Base-by-base conservation (phyloP, 257 asterid genomes). In the Capsicum baccatum region DNA sequence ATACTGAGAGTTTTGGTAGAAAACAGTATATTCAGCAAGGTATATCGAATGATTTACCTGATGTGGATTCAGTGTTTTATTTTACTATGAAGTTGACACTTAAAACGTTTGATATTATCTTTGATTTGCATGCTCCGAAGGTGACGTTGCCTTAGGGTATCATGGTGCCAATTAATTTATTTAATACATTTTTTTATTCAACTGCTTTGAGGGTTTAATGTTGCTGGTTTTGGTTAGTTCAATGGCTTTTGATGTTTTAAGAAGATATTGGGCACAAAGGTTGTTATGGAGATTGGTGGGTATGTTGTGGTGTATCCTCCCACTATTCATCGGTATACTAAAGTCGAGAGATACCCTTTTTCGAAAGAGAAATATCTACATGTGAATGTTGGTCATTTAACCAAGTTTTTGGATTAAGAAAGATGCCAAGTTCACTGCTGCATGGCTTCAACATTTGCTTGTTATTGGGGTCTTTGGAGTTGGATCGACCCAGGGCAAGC, bases 191-290 rank as follows among this genome's bases (percentile, higher is more conserved):
- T 79, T 95, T 93, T 73, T 98, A 97, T 83, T 92, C 98, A 0
- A 86, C 99, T 47, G 98, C 98, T 10, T 97, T 86, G 94, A 98
- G 99, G 98, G 95, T 58, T 89, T 97, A 90, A 97, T 97, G 98
- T 95, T 97, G 66, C 98, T 98, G 0, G 97, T 97, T 37, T 95
- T 98, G 3, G 93, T 97, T 76, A 97, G 99, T 86, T 83, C 98
- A 8, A 97, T 97, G 98, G 97, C 99, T 88, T 95, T 98, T 37
- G 99, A 97, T 85, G 89, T 97, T 33, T 87, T 94, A 89, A 97
- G 99, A 81, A 98, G 98, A 15, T 97, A 97, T 82, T 95, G 97
- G 97, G 98, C 99, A 0, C 99, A 97, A 76, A 91, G 99, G 88
- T 81, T 97, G 79, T 85, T 97, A 80, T 97, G 99, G 99, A 97